phyloP scores from a whole-genome alignment of 1,284 basidiomycete genomes.

The Cystobasidiaceae sp. region DNA sequence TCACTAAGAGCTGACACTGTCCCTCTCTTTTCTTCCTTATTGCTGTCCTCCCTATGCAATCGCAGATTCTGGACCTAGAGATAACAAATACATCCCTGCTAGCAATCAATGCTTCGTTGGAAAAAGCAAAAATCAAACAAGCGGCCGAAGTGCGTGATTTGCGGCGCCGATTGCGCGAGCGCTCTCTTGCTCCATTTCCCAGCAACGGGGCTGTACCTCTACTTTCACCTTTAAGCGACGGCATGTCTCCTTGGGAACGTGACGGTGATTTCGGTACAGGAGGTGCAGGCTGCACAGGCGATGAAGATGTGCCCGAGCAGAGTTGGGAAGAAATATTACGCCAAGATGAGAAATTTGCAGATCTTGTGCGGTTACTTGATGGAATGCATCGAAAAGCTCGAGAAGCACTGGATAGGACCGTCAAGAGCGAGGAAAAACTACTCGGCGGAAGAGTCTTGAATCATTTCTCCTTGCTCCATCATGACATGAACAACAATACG shows the following conservation, averaged over 20 bases:
- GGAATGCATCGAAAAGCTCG: conserved; percentile 32
- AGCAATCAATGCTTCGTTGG: conserved; percentile 49
- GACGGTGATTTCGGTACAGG: neutral
- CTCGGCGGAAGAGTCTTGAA: conserved; percentile 25
- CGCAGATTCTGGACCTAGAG: conserved; percentile 49
- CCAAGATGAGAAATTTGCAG: conserved; percentile 36
- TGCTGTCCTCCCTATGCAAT: neutral
- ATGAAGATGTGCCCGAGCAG: conserved; percentile 29
- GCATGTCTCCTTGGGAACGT: too few species aligned
- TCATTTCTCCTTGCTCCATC: conserved; percentile 3
- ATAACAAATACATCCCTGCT: conserved; percentile 50
- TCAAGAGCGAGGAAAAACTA: neutral
- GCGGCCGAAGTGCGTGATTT: conserved; percentile 46
- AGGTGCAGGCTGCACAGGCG: conserved; percentile 17
- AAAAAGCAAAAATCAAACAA: conserved; percentile 48
- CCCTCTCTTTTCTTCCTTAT: neutral
- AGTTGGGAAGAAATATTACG: conserved; percentile 39
- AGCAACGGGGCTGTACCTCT: neutral
- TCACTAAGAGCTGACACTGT: neutral
- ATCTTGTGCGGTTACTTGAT: conserved; percentile 35
- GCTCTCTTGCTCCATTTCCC: conserved; percentile 15
- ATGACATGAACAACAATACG: too few species aligned
- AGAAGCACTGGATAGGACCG: conserved; percentile 34
- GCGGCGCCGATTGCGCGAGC: conserved; percentile 36
- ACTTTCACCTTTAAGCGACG: too few species aligned